Evolutionary conservation across 345 rosid species (phyloP).

Genomic region (Syzygium aromaticum): DNA sequence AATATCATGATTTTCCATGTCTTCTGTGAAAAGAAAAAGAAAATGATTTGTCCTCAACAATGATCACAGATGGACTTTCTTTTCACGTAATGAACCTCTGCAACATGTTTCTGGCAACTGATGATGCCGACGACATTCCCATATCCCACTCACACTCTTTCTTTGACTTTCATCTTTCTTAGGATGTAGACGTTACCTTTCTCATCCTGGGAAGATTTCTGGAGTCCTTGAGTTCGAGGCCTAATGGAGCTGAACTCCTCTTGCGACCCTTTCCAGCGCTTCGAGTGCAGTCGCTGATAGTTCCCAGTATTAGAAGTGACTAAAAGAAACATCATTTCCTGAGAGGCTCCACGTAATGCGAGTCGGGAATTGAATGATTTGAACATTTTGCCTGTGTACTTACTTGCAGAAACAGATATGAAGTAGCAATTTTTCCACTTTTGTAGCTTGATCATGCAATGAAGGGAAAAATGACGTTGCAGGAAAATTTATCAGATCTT

Average conservation of each 20-base stretch:
- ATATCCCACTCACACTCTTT: background rate
- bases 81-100: background rate
- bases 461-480: background rate
- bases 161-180: background rate
- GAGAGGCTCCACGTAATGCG: background rate
- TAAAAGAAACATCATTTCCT: background rate
- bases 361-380: background rate
- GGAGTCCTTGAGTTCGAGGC: background rate
- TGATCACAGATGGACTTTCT: background rate
- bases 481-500: background rate
- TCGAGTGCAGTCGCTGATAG: background rate
- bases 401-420: background rate
- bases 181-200: background rate
- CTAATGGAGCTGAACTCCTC: background rate
- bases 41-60: background rate
- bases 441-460: background rate
- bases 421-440: background rate
- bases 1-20: background rate
- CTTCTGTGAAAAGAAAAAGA: background rate
- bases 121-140: background rate
- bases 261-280: background rate
- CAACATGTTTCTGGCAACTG: background rate
- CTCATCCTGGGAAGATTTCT: background rate
- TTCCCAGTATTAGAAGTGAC: background rate
- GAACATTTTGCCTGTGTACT: background rate